Base-by-base conservation (phyloP, 129 eudicot species). In the Lactuca sativa region DNA sequence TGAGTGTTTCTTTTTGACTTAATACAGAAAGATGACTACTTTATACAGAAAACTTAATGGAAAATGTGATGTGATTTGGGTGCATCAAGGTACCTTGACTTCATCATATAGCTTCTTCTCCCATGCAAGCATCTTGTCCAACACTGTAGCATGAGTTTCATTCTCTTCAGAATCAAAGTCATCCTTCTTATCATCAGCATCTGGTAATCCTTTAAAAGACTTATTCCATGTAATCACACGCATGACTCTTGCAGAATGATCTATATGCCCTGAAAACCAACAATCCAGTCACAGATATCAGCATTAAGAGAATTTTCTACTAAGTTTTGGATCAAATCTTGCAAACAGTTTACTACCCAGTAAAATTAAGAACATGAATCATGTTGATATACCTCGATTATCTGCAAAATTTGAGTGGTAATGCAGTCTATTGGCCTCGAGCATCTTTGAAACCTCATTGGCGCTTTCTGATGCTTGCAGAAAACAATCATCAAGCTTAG, bases 101-200 rank as follows among this genome's bases (percentile, higher is more conserved):
- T 95, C 99, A 74, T 95, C 97, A 57, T 85, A 95, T 12, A 95
- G 83, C 90, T 95, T 95, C 73, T 95, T 90, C 81, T 95, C 99
- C 99, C 99, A 95, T 37, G 99, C 99, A 59, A 95, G 88, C 89
- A 95, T 83, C 88, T 95, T 95, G 78, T 95, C 99, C 82, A 95
- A 67, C 41, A 95, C 99, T 0, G 97, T 90, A 33, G 99, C 97
- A 81, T 95, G 99, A 6, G 97, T 95, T 79, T 95, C 99, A 54
- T 95, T 74, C 82, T 95, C 97, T 80, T 95, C 99, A 1, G 93
- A 90, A 77, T 95, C 99, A 64, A 90, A 90, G 54, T 90, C 97
- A 74, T 95, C 97, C 59, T 73, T 74, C 34, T 59, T 75, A 71
- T 93, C 98, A 56, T 90, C 86, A n/a, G 78, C 75, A 64, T 85